Evolutionary conservation across 2,329 filamentous ascomycete species (phyloP), one percentile per base, ranked within the genome.

Genomic region (Trichoderma lentiforme): DNA sequence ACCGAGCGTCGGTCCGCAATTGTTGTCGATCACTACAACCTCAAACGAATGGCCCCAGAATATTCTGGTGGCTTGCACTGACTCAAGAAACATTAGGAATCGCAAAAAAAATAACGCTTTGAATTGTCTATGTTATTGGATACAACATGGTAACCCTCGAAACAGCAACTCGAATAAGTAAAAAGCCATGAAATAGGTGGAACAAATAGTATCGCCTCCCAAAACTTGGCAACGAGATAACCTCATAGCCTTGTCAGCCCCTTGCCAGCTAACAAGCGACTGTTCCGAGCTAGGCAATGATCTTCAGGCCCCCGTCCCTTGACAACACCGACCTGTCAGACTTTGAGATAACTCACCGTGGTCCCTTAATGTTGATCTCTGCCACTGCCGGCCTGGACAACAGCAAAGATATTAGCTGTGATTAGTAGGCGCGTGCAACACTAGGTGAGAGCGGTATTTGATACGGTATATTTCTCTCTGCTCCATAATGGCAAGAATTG

Each of bases 291-390:
- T 12, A 18, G 63, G 63, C 7, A 66, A 66, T 24, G 63, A 66
- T 66, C 47, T 66, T 66, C 63, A 66, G 63, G 63, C 30, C 63
- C 63, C 63, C 63, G 62, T 65, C 36, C 43, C n/a, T 65, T 30
- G 43, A 65, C 43, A 65, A 24, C 28, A 11, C 62, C 30, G 62
- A 28, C 63, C 63, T 66, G 63, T 66, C 63, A 66, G 63, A 34
- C 63, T 21, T 56, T 32, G 39, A 56, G 63, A 53, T 56, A 26
- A 6, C 26, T 66, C 28, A 36, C 18, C 63, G 28, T 66, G n/a
- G n/a, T 36, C 63, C 63, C 53, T 66, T 18, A 66, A 34, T 34
- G 63, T 47, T 66, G 47, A 66, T 66, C 63, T 66, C 47, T 56
- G 47, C 63, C 53, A 28, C 15, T 51, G 39, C 18, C 43, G 43